These are phyloP conservation scores for Syncephalastrum racemosum DNA, from an alignment of 371 early-diverging fungal genomes.

Conservation along the genomic window DNA sequence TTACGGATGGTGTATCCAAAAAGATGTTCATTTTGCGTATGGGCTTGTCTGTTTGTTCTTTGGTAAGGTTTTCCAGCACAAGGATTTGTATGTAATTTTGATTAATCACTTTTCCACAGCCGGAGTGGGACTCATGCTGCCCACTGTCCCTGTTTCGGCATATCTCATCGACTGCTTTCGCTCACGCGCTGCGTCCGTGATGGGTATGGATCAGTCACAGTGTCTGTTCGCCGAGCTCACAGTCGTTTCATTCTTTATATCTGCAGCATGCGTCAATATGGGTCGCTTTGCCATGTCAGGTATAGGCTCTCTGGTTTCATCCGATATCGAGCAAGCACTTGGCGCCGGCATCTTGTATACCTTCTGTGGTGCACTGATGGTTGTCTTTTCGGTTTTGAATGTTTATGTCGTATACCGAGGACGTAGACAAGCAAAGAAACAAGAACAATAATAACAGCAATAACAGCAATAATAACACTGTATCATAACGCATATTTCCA, in stretches of 20 bases:
- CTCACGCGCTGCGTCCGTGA: constrained; percentile 36
- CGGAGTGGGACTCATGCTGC: constrained; percentile 32
- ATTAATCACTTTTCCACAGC: constrained; percentile 20
- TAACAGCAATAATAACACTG: no score
- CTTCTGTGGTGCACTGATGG: constrained; percentile 20
- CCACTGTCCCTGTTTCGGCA: constrained; percentile 29
- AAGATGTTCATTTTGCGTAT: constrained; percentile 39
- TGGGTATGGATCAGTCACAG: constrained; percentile 17
- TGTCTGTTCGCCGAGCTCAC: background rate
- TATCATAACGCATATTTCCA: no score
- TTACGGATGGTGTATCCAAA: constrained; percentile 43
- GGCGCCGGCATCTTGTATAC: constrained; percentile 33
- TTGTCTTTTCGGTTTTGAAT: background rate
- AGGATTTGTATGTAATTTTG: no score
- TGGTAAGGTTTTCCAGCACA: no score
- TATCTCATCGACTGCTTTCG: constrained; percentile 45
- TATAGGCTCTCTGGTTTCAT: constrained; percentile 33
- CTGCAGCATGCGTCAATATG: constrained; percentile 41
- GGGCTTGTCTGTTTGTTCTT: constrained; percentile 38
- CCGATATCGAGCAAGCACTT: constrained; percentile 25
- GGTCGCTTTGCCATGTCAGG: constrained; percentile 38
- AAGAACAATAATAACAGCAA: no score
- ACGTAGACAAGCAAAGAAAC: no score
- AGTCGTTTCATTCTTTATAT: background rate
- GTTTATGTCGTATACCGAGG: background rate